These are phyloP conservation scores for Magnaporthiopsis incrustans DNA, from an alignment of 2,329 filamentous ascomycete species.

Conservation along the genomic window DNA sequence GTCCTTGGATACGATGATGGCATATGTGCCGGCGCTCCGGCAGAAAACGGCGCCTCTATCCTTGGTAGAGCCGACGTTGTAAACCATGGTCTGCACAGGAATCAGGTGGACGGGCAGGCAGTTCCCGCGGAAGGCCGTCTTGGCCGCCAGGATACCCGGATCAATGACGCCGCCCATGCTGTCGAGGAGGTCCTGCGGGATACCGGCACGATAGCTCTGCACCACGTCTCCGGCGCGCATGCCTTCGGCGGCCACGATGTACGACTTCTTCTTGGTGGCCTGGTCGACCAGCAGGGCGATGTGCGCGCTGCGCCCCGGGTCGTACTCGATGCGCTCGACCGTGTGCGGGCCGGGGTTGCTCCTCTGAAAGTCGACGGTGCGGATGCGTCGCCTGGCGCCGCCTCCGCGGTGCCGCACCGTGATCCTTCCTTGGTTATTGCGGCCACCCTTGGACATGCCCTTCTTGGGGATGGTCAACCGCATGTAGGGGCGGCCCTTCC, in stretches of 20 bases:
- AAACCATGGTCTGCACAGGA: slow-evolving; percentile 86
- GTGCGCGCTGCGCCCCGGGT: slow-evolving; percentile 86
- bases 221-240: slow-evolving; percentile 86
- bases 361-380: slow-evolving; percentile 83
- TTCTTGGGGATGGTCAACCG: slow-evolving; percentile 86
- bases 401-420: slow-evolving; percentile 90
- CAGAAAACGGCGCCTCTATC: slow-evolving; percentile 81
- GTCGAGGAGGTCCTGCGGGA: slow-evolving; percentile 76
- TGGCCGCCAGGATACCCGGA: slow-evolving; percentile 90
- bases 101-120: slow-evolving; percentile 95
- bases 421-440: slow-evolving; percentile 78
- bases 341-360: slow-evolving; percentile 71
- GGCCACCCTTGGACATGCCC: slow-evolving; percentile 84
- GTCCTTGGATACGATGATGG: slow-evolving; percentile 81
- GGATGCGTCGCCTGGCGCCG: slow-evolving; percentile 84
- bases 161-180: slow-evolving; percentile 92
- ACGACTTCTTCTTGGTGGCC: slow-evolving; percentile 67
- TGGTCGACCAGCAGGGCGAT: slow-evolving; percentile 78
- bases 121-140: slow-evolving; percentile 90
- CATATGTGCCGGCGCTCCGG: slow-evolving; percentile 88
- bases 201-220: slow-evolving; percentile 84
- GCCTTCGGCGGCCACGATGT: slow-evolving; percentile 92
- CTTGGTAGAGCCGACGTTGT: slow-evolving; percentile 73
- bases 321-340: slow-evolving; percentile 93
- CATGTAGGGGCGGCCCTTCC: slow-evolving; percentile 81